Evolutionary conservation across 2,329 filamentous ascomycete species (phyloP).

Genomic region (Blastomyces silverae): DNA sequence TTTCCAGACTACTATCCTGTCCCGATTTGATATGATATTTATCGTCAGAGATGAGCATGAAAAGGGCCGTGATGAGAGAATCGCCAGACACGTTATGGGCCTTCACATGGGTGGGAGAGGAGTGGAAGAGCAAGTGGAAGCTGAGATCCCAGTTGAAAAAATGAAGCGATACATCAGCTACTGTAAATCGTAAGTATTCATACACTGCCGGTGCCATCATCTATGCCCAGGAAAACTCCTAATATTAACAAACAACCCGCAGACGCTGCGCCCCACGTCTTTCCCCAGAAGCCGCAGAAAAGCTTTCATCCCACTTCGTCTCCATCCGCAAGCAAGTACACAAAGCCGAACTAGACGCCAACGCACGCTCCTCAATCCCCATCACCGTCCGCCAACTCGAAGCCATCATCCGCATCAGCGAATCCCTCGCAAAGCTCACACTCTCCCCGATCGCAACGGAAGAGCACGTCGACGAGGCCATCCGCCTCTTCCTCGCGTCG

Average conservation of each 20-base stretch:
- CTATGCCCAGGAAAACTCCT: constrained; percentile 29
- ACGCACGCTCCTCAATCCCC: constrained; percentile 84
- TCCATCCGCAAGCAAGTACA: constrained; percentile 93
- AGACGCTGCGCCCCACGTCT: constrained; percentile 89
- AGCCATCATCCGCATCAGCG: constrained; percentile 93
- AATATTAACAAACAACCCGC: constrained; percentile 12
- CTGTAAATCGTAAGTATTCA: constrained; percentile 72
- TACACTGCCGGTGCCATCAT: constrained; percentile 17
- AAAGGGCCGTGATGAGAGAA: constrained; percentile 78
- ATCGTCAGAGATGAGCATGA: constrained; percentile 96
- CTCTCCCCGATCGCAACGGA: constrained; percentile 82
- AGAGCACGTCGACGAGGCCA: constrained; percentile 91
- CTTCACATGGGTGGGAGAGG: constrained; percentile 91
- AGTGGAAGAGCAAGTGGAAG: constrained; percentile 71
- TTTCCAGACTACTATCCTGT: constrained; percentile 96
- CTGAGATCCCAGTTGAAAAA: constrained; percentile 89
- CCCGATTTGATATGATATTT: constrained; percentile 99
- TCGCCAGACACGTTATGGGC: constrained; percentile 94
- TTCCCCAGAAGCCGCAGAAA: constrained; percentile 84
- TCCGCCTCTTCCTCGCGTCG: constrained; percentile 87
- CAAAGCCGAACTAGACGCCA: constrained; percentile 80
- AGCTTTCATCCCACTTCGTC: constrained; percentile 94
- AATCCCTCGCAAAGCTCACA: constrained; percentile 86
- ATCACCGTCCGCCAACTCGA: constrained; percentile 97
- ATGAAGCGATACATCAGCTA: constrained; percentile 98